A percentile compares a stretch with the other conserved stretches of the same genome.
These are phyloP conservation scores for Ophiognomonia clavigignenti-juglandacearum DNA, from an alignment of 2,329 filamentous ascomycete species.

Conservation along the genomic window DNA sequence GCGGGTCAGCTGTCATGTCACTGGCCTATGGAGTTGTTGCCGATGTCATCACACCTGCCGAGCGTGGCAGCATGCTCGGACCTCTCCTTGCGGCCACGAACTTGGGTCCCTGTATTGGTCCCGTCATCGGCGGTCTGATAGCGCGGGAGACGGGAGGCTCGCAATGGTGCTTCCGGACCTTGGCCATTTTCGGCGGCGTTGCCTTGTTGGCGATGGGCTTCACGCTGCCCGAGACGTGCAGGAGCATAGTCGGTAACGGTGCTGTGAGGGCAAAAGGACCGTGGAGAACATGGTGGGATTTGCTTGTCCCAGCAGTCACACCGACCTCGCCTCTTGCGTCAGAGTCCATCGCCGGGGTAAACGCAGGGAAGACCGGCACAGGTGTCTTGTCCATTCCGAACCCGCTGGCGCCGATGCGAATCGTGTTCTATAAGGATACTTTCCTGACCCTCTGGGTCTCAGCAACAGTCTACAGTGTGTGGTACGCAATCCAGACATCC, in stretches of 20 bases:
- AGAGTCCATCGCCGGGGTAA: neutral
- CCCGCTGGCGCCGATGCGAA: constrained; percentile 43
- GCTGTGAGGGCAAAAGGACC: constrained; percentile 44
- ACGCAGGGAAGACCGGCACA: constrained; percentile 20
- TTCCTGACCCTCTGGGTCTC: constrained; percentile 36
- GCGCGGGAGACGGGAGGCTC: neutral
- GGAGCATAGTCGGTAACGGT: constrained; percentile 51
- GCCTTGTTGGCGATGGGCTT: constrained; percentile 44
- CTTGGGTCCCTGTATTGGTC: constrained; percentile 29
- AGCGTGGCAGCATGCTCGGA: constrained; percentile 65
- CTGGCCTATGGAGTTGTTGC: constrained; percentile 64
- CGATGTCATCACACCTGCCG: constrained; percentile 59
- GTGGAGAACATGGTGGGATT: constrained; percentile 47
- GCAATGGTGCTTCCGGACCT: constrained; percentile 21
- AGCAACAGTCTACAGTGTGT: constrained; percentile 37
- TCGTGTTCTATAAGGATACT: constrained; percentile 50
- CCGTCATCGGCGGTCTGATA: constrained; percentile 10
- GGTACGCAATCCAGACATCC: constrained; percentile 49
- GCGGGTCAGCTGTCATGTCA: constrained; percentile 59
- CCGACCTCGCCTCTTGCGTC: neutral
- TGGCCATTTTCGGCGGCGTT: constrained; percentile 51
- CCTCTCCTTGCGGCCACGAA: constrained; percentile 51
- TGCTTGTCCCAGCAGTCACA: neutral
- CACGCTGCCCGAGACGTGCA: constrained; percentile 48
- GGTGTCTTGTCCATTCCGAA: constrained; percentile 44